These are phyloP conservation scores for Babesia ovis DNA, from an alignment of 169 alveolate genomes.

Conservation along the genomic window DNA sequence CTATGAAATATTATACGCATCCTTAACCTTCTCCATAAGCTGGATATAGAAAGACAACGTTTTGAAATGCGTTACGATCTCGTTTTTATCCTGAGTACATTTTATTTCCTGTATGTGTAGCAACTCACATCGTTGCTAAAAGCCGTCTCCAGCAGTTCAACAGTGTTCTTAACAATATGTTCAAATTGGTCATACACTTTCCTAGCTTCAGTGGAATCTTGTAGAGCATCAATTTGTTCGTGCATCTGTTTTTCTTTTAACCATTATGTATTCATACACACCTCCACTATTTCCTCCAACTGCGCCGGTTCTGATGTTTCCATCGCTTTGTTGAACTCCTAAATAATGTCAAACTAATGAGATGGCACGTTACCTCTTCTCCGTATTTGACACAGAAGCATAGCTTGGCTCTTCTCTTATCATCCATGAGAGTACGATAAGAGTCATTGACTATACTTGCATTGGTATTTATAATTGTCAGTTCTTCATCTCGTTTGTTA, in stretches of 20 bases:
- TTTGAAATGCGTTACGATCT: conserved; percentile 17
- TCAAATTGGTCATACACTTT: conserved; percentile 17
- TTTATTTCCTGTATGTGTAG: not conserved
- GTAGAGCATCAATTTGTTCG: conserved; percentile 33
- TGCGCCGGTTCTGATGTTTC: conserved; percentile 8
- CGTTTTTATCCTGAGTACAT: conserved; percentile 25
- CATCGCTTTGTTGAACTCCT: conserved; percentile 29
- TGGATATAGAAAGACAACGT: conserved; percentile 53
- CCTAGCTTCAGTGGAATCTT: conserved; percentile 8
- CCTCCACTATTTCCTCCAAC: conserved; percentile 55
- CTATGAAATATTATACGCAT: not conserved
- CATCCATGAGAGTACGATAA: conserved; percentile 45
- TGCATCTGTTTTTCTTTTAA: conserved; percentile 19
- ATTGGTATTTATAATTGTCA: conserved; percentile 35
- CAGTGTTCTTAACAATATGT: not conserved
- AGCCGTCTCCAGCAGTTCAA: conserved; percentile 1
- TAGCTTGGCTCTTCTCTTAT: conserved; percentile 47
- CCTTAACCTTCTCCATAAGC: conserved; percentile 21
- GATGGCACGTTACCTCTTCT: conserved; percentile 18
- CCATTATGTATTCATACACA: not conserved
- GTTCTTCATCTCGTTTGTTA: conserved; percentile 24
- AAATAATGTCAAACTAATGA: not conserved
- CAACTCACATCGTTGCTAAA: conserved; percentile 31
- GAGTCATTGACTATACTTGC: conserved; percentile 40
- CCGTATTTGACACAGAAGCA: conserved; percentile 46